Conservation (phyloP, 2,329 filamentous ascomycete species). For the Chaetomiaceae sp. region DNA sequence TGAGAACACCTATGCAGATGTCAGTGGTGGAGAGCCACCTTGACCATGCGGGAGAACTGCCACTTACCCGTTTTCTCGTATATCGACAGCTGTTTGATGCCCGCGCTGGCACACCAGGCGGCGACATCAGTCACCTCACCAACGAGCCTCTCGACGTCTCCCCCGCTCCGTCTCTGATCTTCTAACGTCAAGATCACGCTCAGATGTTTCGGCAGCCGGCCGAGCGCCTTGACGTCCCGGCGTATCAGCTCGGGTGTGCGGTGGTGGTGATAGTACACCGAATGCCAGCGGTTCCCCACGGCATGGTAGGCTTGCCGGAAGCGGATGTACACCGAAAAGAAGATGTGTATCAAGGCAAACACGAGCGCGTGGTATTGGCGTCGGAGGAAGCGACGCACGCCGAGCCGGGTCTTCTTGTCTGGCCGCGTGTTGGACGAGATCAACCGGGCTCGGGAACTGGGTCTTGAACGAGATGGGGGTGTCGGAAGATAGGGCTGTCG, state of each 20-base stretch:
- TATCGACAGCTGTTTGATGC: conserved; percentile 79
- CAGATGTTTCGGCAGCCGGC: conserved; percentile 73
- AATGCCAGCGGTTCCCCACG: conserved; percentile 68
- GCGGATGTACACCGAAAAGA: conserved; percentile 86
- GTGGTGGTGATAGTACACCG: conserved; percentile 90
- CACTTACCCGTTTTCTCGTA: conserved; percentile 82
- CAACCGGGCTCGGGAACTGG: conserved; percentile 23
- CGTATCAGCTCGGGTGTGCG: conserved; percentile 88
- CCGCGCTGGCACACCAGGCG: conserved; percentile 87
- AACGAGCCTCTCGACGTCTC: conserved; percentile 75
- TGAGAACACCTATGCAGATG: conserved; percentile 63
- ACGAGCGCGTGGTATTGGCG: conserved; percentile 59
- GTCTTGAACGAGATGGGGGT: conserved; percentile 24
- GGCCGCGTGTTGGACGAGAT: conserved; percentile 20
- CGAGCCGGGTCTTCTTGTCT: conserved; percentile 39
- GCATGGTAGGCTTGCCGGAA: conserved; percentile 73
- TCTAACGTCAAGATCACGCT: conserved; percentile 78
- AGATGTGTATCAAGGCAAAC: conserved; percentile 64
- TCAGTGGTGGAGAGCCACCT: conserved; percentile 2
- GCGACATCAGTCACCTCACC: conserved; percentile 88
- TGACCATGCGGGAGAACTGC: neutral
- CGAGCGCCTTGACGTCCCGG: conserved; percentile 71
- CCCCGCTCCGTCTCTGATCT: conserved; percentile 59
- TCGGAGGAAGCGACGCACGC: conserved; percentile 55
- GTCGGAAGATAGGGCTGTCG: conserved; percentile 32